Base-by-base conservation (phyloP, 257 asterid genomes). In the Solanum medicagineum region DNA sequence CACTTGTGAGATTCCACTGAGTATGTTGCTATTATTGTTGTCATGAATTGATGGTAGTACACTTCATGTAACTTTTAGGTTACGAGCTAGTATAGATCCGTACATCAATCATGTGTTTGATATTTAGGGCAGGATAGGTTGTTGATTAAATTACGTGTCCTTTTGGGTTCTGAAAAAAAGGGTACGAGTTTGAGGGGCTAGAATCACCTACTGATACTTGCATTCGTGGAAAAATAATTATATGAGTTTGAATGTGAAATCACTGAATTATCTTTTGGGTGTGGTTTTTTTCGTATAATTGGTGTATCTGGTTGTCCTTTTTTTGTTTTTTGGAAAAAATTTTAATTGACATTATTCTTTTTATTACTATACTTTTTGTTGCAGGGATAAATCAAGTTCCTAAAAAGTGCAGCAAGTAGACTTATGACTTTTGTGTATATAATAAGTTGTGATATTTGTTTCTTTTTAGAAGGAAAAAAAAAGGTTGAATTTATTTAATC, bases 331-430 rank as follows among this genome's bases (percentile, higher is more conserved):
- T 1, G 2, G 15, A 2, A 40, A 63, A 63, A 7, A 7, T 19
- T 19, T 8, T 44, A 44, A 3, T 32, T 44, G 24, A 73, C 55
- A 44, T 44, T n/a, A 12, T n/a, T 73, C n/a, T 71, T 45, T 8
- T 47, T 14, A 51, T 2, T 14, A 22, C 20, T 49, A 36, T 36
- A 74, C 13, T 49, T 22, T 75, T 75, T 53, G 2, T 24, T 75
- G 82, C 82, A 75, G 82, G 82, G 24, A 8, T 49, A 75, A 49
- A 75, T 49, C 82, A 75, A 49, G 24, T 75, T 16, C 62, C 20
- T 75, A 75, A 75, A 24, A 49, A 22, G 24, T 49, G 82, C 82
- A 75, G 22, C 59, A 74, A 8, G 10, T 45, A 8, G 10, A 60
- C 68, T 26, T 53, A 0, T 26, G 12, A 14, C 20, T 65, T 65